Evolutionary conservation across 331 rosid genomes (phyloP).

Genomic region (Pyrus hybrid): DNA sequence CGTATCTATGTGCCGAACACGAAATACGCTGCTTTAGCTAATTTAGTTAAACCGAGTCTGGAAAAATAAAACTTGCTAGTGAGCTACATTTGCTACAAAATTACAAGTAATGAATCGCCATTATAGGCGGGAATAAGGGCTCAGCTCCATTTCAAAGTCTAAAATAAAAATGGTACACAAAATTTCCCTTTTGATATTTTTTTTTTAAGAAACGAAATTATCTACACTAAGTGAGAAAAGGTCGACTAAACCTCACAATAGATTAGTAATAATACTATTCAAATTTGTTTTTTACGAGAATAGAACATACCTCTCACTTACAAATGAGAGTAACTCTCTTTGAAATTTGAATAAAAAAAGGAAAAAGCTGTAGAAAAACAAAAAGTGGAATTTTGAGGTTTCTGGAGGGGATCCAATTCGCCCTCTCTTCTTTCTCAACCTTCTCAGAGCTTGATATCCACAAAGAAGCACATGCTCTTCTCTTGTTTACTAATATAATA

Average conservation of each 20-base stretch:
- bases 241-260: no score
- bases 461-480: slow-evolving; percentile 43
- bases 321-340: background rate
- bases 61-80: background rate
- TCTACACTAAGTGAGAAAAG: background rate
- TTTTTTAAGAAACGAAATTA: no score
- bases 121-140: slow-evolving; percentile 19
- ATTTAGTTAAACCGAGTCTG: background rate
- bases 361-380: slow-evolving; percentile 36
- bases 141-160: slow-evolving; percentile 17
- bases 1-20: no score
- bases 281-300: no score
- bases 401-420: background rate
- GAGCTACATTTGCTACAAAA: background rate
- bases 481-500: background rate
- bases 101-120: background rate
- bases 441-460: slow-evolving; percentile 36
- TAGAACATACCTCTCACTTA: no score
- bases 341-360: background rate
- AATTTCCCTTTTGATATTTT: background rate
- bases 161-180: background rate
- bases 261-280: accelerated
- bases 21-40: no score
- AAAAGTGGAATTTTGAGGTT: slow-evolving; percentile 22
- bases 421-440: slow-evolving; percentile 17